Evolutionary conservation across 2,329 filamentous ascomycete species (phyloP).

Genomic region (Paraconiothyrium sp.): DNA sequence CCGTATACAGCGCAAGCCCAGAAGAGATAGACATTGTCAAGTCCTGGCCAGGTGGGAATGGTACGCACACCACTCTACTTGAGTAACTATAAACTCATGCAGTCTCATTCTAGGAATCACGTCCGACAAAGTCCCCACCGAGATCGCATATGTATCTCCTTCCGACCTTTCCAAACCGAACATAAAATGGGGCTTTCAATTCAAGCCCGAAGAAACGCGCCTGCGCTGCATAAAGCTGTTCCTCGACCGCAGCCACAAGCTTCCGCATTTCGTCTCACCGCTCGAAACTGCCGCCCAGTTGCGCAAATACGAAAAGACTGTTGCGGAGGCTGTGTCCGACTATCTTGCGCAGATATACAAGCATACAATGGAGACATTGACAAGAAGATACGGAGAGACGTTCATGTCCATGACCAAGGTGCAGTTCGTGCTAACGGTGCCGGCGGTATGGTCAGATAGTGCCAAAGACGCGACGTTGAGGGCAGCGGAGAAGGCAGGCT

Average conservation of each 20-base stretch:
- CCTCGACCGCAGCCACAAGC: conserved; percentile 80
- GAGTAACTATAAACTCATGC: conserved; percentile 22
- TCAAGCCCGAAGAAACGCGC: conserved; percentile 78
- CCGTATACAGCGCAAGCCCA: conserved; percentile 77
- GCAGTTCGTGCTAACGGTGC: conserved; percentile 78
- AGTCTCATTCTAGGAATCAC: conserved; percentile 64
- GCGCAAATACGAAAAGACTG: conserved; percentile 77
- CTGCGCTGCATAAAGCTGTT: conserved; percentile 87
- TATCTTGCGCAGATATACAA: conserved; percentile 79
- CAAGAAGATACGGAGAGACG: conserved; percentile 76
- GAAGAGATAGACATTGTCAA: conserved; percentile 87
- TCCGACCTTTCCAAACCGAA: conserved; percentile 29
- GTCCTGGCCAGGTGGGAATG: conserved; percentile 81
- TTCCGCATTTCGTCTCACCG: conserved; percentile 82
- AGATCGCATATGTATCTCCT: conserved; percentile 66
- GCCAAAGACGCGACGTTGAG: conserved; percentile 85
- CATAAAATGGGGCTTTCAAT: conserved; percentile 83
- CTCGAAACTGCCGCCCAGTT: conserved; percentile 80
- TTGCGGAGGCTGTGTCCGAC: conserved; percentile 81
- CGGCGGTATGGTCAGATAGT: conserved; percentile 84
- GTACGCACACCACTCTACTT: conserved; percentile 41
- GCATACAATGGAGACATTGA: conserved; percentile 82
- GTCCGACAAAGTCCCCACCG: conserved; percentile 86
- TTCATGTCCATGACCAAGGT: conserved; percentile 81
- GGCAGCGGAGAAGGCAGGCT: conserved; percentile 80